A percentile compares a stretch with the other conserved stretches of the same genome.
Conservation (phyloP, 768 basidiomycete species). For the Boletus reticulatus region DNA sequence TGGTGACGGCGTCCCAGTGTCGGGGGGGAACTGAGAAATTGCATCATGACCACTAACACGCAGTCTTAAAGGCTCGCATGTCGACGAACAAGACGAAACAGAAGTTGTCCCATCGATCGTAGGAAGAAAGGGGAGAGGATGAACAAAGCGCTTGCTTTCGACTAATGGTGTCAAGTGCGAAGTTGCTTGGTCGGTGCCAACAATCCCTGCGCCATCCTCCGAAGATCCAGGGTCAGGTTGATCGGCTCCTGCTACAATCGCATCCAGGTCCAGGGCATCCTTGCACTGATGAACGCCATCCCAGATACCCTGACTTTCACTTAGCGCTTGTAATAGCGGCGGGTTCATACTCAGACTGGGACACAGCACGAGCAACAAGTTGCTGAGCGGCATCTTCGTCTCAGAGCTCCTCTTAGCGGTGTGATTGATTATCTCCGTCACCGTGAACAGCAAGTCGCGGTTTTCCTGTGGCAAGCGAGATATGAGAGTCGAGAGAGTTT, state of each 20-base stretch:
- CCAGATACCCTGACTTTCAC: conserved; percentile 74
- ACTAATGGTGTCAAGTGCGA: background rate
- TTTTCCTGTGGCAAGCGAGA: conserved; percentile 74
- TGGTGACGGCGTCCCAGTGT: conserved; percentile 22
- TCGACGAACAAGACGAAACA: conserved; percentile 4
- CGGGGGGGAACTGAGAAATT: conserved; percentile 3
- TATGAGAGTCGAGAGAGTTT: conserved; percentile 61
- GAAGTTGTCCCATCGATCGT: background rate
- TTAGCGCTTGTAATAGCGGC: conserved; percentile 65
- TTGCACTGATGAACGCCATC: conserved; percentile 21
- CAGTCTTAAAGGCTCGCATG: conserved; percentile 1
- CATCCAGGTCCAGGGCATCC: conserved; percentile 6
- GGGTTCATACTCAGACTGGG: conserved; percentile 83
- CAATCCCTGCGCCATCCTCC: background rate
- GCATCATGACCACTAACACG: background rate
- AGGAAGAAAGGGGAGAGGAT: conserved; percentile 29
- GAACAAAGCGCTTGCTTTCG: conserved; percentile 17
- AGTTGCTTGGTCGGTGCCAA: background rate
- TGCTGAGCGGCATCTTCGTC: conserved; percentile 93
- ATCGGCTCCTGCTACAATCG: background rate
- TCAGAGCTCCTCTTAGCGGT: conserved; percentile 65
- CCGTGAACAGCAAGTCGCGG: conserved; percentile 78
- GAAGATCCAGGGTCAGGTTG: background rate
- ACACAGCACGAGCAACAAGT: conserved; percentile 83
- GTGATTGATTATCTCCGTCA: conserved; percentile 74